Percentiles rank a stretch among this genome's conserved stretches.
Conservation (phyloP, 73 alveolate genomes). For the Loxodes magnus region DNA sequence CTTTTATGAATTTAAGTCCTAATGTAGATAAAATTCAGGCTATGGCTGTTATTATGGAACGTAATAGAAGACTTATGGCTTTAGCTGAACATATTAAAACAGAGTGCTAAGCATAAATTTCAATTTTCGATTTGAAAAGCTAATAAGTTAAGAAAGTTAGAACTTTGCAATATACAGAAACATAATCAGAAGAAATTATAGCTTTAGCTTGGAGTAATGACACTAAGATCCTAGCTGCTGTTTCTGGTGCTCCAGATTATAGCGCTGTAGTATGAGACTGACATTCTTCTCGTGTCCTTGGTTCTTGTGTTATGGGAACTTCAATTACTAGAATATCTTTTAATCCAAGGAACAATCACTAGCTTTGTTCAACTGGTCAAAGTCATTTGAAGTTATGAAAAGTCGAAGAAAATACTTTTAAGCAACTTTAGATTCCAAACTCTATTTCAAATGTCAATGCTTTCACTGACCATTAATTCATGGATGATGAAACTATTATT, state of each 20-base stretch:
- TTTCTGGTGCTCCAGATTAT: slow-evolving; percentile 42
- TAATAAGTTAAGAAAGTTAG: slow-evolving; percentile 10
- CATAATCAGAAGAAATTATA: slow-evolving; percentile 18
- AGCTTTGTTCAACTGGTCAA: slow-evolving; percentile 68
- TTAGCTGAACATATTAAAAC: slow-evolving; percentile 12
- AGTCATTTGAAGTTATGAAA: slow-evolving; percentile 63
- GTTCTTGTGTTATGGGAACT: slow-evolving; percentile 21
- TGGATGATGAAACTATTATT: slow-evolving; percentile 60
- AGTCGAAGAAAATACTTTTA: slow-evolving; percentile 69
- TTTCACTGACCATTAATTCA: slow-evolving; percentile 76
- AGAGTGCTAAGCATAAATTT: neutral
- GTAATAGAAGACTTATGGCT: slow-evolving; percentile 9
- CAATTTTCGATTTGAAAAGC: slow-evolving; percentile 12
- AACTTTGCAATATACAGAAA: slow-evolving; percentile 17
- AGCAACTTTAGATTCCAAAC: slow-evolving; percentile 58
- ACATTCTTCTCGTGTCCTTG: slow-evolving; percentile 24
- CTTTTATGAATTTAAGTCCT: slow-evolving; percentile 2
- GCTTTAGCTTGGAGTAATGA: slow-evolving; percentile 41
- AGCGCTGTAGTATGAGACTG: slow-evolving; percentile 30
- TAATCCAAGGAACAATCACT: slow-evolving; percentile 64
- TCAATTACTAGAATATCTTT: slow-evolving; percentile 51
- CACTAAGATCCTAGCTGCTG: slow-evolving; percentile 26
- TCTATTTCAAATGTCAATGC: slow-evolving; percentile 38
- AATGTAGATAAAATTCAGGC: slow-evolving; percentile 13
- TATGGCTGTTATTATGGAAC: slow-evolving; percentile 5